phyloP scores from a whole-genome alignment of 495 filamentous ascomycete genomes.

The Trichoderma virens region DNA sequence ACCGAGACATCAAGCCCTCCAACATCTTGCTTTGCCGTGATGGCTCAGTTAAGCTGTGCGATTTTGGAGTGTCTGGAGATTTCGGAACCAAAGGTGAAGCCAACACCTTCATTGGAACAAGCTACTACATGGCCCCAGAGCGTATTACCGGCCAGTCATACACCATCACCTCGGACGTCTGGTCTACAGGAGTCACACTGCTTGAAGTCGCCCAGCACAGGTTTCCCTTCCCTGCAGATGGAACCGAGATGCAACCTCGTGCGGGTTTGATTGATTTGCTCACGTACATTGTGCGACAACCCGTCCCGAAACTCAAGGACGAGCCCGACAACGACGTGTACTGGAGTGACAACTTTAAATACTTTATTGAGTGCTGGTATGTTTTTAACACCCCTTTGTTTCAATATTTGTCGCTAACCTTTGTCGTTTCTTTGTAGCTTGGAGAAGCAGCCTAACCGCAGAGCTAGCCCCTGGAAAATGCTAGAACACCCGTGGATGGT shows the following conservation, averaged over 20 bases:
- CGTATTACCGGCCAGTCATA: slow-evolving; percentile 95
- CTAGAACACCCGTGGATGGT: slow-evolving; percentile 97
- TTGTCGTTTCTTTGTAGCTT: slow-evolving; percentile 47
- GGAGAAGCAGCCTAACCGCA: slow-evolving; percentile 81
- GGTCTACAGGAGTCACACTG: slow-evolving; percentile 91
- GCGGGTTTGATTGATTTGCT: slow-evolving; percentile 90
- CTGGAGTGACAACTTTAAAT: slow-evolving; percentile 96
- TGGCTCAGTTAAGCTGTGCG: slow-evolving; percentile 93
- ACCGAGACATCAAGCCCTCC: slow-evolving; percentile 97
- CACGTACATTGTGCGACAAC: slow-evolving; percentile 94
- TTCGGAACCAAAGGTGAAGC: slow-evolving; percentile 98
- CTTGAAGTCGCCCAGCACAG: slow-evolving; percentile 96
- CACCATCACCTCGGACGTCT: slow-evolving; percentile 97
- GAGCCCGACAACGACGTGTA: slow-evolving; percentile 72
- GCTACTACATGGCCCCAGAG: slow-evolving; percentile 98
- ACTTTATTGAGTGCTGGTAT: slow-evolving; percentile 99
- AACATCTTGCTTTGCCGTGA: slow-evolving; percentile 92
- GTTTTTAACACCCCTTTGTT: slow-evolving; percentile 29
- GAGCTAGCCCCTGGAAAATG: slow-evolving; percentile 96
- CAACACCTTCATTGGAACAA: slow-evolving; percentile 97
- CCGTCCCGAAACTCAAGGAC: slow-evolving; percentile 93
- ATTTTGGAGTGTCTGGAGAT: slow-evolving; percentile 95
- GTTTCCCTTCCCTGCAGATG: slow-evolving; percentile 95
- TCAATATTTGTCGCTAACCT: background rate
- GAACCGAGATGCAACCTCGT: slow-evolving; percentile 77